Evolutionary conservation across 2,329 filamentous ascomycete genomes (phyloP).

Genomic region (Aspergillus fumigatus): DNA sequence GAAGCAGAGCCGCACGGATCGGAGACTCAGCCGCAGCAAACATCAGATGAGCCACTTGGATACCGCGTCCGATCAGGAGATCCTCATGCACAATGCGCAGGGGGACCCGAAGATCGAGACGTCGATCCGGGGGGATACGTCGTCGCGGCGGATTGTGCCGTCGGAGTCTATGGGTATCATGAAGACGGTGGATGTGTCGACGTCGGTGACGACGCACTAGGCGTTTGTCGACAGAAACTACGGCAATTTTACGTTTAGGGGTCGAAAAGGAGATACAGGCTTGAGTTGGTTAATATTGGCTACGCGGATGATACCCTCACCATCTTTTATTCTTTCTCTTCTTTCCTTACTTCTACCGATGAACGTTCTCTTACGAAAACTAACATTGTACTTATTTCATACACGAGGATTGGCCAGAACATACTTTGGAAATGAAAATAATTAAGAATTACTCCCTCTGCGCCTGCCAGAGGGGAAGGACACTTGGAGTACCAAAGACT

Average conservation of each 20-base stretch:
- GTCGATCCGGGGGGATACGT: slow-evolving; percentile 16
- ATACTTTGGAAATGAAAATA: neutral
- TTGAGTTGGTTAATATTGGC: neutral
- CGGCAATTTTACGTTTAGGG: neutral
- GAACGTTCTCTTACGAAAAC: neutral
- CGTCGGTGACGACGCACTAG: slow-evolving; percentile 10
- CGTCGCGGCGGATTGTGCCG: neutral
- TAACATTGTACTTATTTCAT: neutral
- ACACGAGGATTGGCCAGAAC: neutral
- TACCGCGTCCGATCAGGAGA: slow-evolving; percentile 21
- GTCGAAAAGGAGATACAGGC: neutral
- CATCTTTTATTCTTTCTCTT: neutral
- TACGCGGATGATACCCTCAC: neutral
- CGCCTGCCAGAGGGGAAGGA: no score
- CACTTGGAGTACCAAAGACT: no score
- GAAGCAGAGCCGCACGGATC: slow-evolving; percentile 8
- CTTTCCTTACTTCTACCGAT: neutral
- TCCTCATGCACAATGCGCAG: slow-evolving; percentile 23
- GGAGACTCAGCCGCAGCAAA: slow-evolving; percentile 13
- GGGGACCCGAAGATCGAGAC: slow-evolving; percentile 25
- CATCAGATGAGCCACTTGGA: slow-evolving; percentile 14
- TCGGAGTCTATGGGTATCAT: slow-evolving; percentile 18
- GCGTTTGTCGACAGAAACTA: neutral
- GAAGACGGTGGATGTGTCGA: slow-evolving; percentile 26
- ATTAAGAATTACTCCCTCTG: neutral